phyloP scores from a whole-genome alignment of 371 early-diverging fungal genomes.

The Syncephalastrum sp. region DNA sequence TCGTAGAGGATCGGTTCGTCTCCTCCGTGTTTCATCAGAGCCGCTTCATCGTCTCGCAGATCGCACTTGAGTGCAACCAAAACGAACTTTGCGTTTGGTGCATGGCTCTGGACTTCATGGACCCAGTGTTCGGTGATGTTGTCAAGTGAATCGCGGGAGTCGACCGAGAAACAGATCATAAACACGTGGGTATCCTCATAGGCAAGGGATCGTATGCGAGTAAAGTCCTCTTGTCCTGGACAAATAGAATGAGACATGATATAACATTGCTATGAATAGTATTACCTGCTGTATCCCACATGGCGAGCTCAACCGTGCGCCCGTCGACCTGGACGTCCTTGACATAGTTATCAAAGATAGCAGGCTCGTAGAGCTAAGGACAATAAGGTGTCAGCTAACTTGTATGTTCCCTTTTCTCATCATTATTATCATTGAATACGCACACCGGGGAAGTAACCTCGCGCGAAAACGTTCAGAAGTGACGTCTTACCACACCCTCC shows the following conservation, averaged over 20 bases:
- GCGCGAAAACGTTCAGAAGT: constrained; percentile 58
- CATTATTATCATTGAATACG: neutral
- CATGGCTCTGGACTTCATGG: constrained; percentile 42
- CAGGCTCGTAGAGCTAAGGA: constrained; percentile 55
- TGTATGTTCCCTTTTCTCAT: neutral
- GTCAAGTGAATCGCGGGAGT: constrained; percentile 52
- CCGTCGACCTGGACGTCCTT: constrained; percentile 78
- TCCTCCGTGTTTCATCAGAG: constrained; percentile 7
- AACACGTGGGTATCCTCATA: constrained; percentile 56
- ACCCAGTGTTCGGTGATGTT: constrained; percentile 57
- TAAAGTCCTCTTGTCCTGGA: constrained; percentile 67
- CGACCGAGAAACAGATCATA: constrained; percentile 60
- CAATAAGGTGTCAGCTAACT: constrained; percentile 1
- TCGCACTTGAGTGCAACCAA: constrained; percentile 59
- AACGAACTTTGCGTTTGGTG: constrained; percentile 47
- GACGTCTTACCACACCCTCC: constrained; percentile 68
- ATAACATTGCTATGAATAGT: neutral
- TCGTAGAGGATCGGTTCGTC: constrained; percentile 39
- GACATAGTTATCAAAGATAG: constrained; percentile 87
- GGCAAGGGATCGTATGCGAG: constrained; percentile 51
- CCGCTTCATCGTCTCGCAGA: constrained; percentile 40
- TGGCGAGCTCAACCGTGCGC: constrained; percentile 73
- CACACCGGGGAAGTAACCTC: constrained; percentile 60
- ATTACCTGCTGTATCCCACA: constrained; percentile 94
- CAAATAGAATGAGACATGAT: neutral